Base-by-base conservation (phyloP, 441 rosid species). In the Mallotus japonicus region DNA sequence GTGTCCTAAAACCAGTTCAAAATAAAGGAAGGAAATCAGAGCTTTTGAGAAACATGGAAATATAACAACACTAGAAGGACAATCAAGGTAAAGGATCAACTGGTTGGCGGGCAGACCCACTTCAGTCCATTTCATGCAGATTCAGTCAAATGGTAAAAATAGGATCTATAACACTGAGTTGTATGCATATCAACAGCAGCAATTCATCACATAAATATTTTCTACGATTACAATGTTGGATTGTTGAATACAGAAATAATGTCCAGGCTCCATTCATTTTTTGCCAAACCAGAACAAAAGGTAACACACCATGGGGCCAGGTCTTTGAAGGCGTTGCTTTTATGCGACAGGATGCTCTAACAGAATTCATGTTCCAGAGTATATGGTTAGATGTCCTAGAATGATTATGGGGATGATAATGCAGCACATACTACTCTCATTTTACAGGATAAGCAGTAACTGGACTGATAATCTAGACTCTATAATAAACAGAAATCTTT, bases 1-100 rank as follows among this genome's bases (percentile, higher is more conserved):
- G 81, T 79, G 61, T 87, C 93, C 99, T 95, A 59, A 22, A 73
- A 73, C 66, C 65, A 76, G 69, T 68, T 75, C 34, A 61, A 28
- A 63, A 22, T 69, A 24, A 73, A 20, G n/a, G 62, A 55, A 34
- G 51, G 20, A 32, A 51, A 51, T 5, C 10, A 9, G 22, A 54
- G 3, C 8, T 20, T 56, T 20, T 51, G 49, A 32, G 17, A 69
- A 5, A 57, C 10, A 67, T 22, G 11, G 10, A 37, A 67, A 67
- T 8, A 53, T 2, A 28, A 28, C 32, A 12, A 3, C 20, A 14
- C 51, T 11, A 20, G 69, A 65, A 12, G 47, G 4, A 4, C n/a
- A 17, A 10, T 20, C 17, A 11, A 11, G 13, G 42, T 2, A 22
- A 14, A 22, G 40, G 49, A 47, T 42, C 14, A 34, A 9, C 28